A percentile compares a stretch with the other conserved stretches of the same genome.
These are phyloP conservation scores for Penicillium cataractarum DNA, from an alignment of 495 filamentous ascomycete species.

Conservation along the genomic window DNA sequence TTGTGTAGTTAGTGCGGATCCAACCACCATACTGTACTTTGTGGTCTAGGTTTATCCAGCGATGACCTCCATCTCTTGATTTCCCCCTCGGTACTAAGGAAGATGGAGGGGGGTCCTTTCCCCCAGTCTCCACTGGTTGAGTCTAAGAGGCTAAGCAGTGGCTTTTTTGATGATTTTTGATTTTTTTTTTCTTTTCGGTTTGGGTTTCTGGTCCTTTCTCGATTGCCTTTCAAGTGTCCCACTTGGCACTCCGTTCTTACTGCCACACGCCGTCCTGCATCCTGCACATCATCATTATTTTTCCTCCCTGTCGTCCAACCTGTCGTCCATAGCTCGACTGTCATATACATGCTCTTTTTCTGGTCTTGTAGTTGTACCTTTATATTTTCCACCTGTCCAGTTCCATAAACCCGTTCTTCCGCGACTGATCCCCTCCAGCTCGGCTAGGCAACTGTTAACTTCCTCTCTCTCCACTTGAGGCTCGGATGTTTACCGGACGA, in stretches of 20 bases:
- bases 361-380: background rate
- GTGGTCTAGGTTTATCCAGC: background rate
- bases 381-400: background rate
- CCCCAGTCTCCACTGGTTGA: conserved; percentile 8
- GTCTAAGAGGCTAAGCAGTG: background rate
- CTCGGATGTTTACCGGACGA: conserved; percentile 28
- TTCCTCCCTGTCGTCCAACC: conserved; percentile 14
- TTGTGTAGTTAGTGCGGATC: background rate
- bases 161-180: background rate
- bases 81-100: background rate
- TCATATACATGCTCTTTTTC: conserved; percentile 11
- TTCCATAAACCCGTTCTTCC: background rate
- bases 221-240: background rate
- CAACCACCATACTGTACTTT: background rate
- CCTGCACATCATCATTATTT: conserved; percentile 41
- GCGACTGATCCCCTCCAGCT: conserved; percentile 8
- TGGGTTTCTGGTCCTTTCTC: conserved; percentile 12
- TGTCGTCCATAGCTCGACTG: conserved; percentile 11
- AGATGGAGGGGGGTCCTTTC: background rate
- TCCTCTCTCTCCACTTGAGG: conserved; percentile 12
- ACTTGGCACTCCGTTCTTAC: conserved; percentile 8
- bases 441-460: conserved; percentile 16
- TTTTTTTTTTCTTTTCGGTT: conserved; percentile 4
- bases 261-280: conserved; percentile 29
- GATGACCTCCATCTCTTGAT: conserved; percentile 3